Base-by-base conservation (phyloP, 345 rosid genomes). In the Punica granatum region DNA sequence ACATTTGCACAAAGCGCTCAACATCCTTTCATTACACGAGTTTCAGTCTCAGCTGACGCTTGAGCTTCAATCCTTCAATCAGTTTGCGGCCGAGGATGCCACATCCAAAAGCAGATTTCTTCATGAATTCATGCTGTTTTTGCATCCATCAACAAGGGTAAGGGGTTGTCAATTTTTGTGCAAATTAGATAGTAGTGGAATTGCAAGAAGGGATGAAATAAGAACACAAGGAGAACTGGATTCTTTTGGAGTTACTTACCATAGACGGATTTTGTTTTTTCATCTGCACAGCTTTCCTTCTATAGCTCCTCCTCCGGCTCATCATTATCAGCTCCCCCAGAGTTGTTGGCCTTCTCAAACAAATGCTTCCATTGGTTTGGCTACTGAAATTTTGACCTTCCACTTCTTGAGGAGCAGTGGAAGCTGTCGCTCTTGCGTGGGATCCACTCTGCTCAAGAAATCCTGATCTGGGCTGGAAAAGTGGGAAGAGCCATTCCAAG, bases 401-500 rank as follows among this genome's bases (percentile, higher is more conserved):
- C 60, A 62, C 66, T 36, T 74, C 76, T 30, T 60, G 54, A 63
- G 54, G 76, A 72, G 67, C 67, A 61, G 67, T 41, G 10, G 44
- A 41, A 11, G 11, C 70, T 77, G 75, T 32, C 74, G 66, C 70
- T 54, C 62, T 65, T 14, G 54, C 31, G 0, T 78, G 48, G 82
- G 46, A 59, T 56, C 69, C 30, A 33, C 19, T 70, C 49, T 81
- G 84, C 64, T 75, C 77, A 11, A 70, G 79, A 70, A 83, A 77
- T 48, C 85, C 60, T 53, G 83, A 73, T 75, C 68, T 64, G 11
- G 87, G 85, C 67, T 84, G 76, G 74, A 79, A 78, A 69, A 85
- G 73, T 39, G 97, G 99, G 74, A 90, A 93, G 71, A 90, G 88
- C 75, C 84, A 81, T 78, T 89, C 96, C 84, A 93, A 76, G 79